Evolutionary conservation across 495 filamentous ascomycete species (phyloP), one percentile per base, ranked within the genome.

Genomic region (Filosporella fistucella): DNA sequence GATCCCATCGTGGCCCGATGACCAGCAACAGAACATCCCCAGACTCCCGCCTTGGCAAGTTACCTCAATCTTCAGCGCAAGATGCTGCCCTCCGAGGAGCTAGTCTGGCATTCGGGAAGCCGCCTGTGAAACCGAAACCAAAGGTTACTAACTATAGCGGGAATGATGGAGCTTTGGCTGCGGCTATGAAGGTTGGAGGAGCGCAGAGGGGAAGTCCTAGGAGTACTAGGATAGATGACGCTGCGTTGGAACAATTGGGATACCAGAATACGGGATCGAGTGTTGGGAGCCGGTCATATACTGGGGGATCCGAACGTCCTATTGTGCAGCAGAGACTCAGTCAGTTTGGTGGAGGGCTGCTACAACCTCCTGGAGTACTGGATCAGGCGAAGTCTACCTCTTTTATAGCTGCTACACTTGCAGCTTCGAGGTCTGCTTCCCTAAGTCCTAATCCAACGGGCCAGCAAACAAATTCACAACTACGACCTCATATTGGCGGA

Each of bases 371-470:
- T 16, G 25, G 39, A 29, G n/a, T 26, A 4, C 16, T 23, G 23
- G 41, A 51, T 55, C 48, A 61, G 48, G n/a, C 34, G 17, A 64
- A 60, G 28, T 78, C 74, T 14, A 65, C 73, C 4, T 77, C 74
- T 8, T 69, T 73, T 37, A 74, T 79, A 51, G 77, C 78, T 8
- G 76, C 78, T 3, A 75, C 69, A 6, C 62, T 78, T 18, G 78
- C 77, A 12, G 74, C 69, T n/a, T 77, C 74, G 49, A 67, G 76
- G 56, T 71, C 70, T 4, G 61, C 59, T 5, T 67, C 68, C 38
- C 65, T 69, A 0, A 68, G 51, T 44, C 65, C 66, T n/a, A 62
- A 65, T 23, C 41, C 51, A 7, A 54, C 61, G n/a, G 40, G 50
- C 17, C 54, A 44, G 16, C 18, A 20, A 22, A 17, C 20, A n/a